Conservation (phyloP, 768 basidiomycete species). For the Suillus variegatus region DNA sequence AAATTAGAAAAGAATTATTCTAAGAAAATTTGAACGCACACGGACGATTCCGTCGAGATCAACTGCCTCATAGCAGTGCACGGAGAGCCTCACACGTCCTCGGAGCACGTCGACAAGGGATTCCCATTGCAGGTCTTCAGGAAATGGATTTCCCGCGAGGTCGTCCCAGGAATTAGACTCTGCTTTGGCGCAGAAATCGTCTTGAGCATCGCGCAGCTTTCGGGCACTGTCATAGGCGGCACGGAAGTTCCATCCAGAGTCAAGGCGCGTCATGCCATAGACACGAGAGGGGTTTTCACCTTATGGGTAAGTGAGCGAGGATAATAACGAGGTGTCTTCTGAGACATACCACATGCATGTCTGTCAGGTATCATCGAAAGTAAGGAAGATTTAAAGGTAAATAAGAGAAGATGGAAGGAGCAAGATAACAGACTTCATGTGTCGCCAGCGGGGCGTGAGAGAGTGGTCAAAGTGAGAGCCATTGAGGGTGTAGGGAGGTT, state of each 20-base stretch:
- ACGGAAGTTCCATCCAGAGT: conserved; percentile 76
- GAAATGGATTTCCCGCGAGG: conserved; percentile 41
- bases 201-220: conserved; percentile 67
- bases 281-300: conserved; percentile 36
- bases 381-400: neutral
- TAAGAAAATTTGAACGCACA: conserved; percentile 32
- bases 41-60: conserved; percentile 74
- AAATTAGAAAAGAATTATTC: neutral
- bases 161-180: conserved; percentile 45
- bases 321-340: neutral
- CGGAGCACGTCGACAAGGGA: conserved; percentile 76
- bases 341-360: conserved; percentile 42
- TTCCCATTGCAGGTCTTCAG: conserved; percentile 74
- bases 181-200: conserved; percentile 66
- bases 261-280: conserved; percentile 66
- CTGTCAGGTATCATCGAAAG: conserved; percentile 17
- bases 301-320: neutral
- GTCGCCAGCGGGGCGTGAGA: conserved; percentile 27
- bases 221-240: conserved; percentile 78
- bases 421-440: conserved; percentile 26
- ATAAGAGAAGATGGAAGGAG: neutral
- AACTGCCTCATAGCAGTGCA: conserved; percentile 53
- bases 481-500: conserved; percentile 48
- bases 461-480: conserved; percentile 19
- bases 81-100: conserved; percentile 61